Evolutionary conservation across 202 grass and related monocot species (phyloP).

Genomic region (Bolboschoenoplectus hybrid): DNA sequence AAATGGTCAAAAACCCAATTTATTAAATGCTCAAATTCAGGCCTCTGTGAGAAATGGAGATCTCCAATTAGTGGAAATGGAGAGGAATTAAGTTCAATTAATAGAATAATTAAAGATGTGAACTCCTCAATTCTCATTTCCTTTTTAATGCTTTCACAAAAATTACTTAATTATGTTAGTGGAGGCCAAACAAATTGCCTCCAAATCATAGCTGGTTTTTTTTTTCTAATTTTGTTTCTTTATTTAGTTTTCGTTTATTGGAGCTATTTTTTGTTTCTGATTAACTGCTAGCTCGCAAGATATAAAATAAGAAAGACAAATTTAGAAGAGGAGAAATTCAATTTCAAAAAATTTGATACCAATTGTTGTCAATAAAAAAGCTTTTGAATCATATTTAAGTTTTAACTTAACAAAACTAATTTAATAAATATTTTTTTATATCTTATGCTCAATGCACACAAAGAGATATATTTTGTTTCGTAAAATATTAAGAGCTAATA

Average conservation of each 20-base stretch:
- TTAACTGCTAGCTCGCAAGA: neutral
- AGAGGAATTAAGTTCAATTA: neutral
- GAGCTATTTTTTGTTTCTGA: neutral
- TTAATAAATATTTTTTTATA: neutral
- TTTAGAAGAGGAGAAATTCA: neutral
- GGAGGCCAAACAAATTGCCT: constrained; percentile 7
- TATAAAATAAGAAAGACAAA: neutral
- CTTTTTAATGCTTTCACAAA: neutral
- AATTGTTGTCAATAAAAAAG: neutral
- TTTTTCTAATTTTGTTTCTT: neutral
- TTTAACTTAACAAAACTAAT: neutral
- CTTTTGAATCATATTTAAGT: neutral
- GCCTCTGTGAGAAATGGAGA: neutral
- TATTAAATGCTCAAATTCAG: neutral
- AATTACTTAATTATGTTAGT: neutral
- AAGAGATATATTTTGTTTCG: no score
- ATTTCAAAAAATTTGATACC: neutral
- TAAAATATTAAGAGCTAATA: no score
- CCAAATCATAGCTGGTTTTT: neutral
- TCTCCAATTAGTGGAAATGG: neutral
- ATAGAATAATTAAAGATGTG: neutral
- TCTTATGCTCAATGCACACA: no score
- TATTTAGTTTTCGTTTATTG: neutral
- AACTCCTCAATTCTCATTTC: neutral
- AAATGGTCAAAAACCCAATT: neutral